Base-by-base conservation (phyloP, 2,329 filamentous ascomycete genomes). In the Zymoseptoria passerinii region DNA sequence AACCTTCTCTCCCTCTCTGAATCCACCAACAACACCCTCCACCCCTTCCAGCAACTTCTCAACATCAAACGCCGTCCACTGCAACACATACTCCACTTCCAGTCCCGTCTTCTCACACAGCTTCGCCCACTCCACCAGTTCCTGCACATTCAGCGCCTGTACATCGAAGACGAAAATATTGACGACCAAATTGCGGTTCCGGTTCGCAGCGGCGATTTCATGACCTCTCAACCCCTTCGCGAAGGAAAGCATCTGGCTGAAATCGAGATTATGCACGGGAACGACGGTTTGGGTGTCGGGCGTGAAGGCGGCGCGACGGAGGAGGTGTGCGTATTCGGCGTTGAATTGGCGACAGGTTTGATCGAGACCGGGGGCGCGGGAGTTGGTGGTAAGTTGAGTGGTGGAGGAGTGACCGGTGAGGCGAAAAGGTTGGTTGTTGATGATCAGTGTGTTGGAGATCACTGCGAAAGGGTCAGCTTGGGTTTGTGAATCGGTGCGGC, bases 181-280 rank as follows among this genome's bases (percentile, higher is more conserved):
- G 16, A 58, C 55, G 2, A 58, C 54, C 16, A 65, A 48, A 48
- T 61, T 64, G n/a, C 48, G 48, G 29, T 62, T 62, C 10, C 57
- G 54, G 16, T 58, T 65, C 19, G 60, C 62, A 10, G 55, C 52
- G 4, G 23, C 19, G 18, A 62, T 49, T 48, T 65, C 63, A 8
- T 59, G 53, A 2, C 52, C n/a, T 49, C 54, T 62, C 3, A 64
- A 53, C 1, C 55, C 56, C 6, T 57, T 52, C 20, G 60, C 58
- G 28, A 64, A 65, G 1, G 57, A 5, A 8, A 54, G 59, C 44
- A 65, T 54, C 20, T 60, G 53, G 4, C 55, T 27, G 29, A 65
- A 63, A 52, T 65, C 58, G 50, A 62, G 60, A 51, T 65, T 58
- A 48, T 61, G 61, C 23, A 64, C 54, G 7, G 58, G 59, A 9